These are phyloP conservation scores for Chenopodium formosanum DNA, from an alignment of 148 eudicot species.

Conservation along the genomic window DNA sequence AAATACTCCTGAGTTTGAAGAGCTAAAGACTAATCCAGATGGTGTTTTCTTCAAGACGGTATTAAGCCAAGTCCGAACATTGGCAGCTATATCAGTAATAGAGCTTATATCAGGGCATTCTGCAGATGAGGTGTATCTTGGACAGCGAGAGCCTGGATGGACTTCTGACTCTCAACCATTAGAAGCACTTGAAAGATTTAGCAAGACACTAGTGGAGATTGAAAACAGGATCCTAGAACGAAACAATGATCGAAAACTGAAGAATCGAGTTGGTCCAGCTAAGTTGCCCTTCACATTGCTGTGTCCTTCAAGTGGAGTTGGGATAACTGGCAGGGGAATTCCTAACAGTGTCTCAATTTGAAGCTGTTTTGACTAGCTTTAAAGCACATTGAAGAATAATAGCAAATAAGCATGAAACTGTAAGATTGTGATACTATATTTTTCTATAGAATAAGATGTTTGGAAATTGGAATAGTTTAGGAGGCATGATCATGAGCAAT, in stretches of 20 bases:
- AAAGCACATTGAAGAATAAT: not conserved
- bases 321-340: conserved; percentile 86
- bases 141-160: conserved; percentile 72
- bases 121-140: conserved; percentile 73
- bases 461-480: not conserved
- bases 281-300: conserved; percentile 76
- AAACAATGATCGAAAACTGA: conserved; percentile 50
- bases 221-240: conserved; percentile 44
- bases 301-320: conserved; percentile 54
- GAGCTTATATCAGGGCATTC: conserved; percentile 84
- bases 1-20: conserved; percentile 57
- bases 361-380: conserved; percentile 2
- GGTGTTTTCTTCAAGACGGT: conserved; percentile 57
- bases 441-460: not conserved
- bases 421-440: not conserved
- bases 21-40: conserved; percentile 52
- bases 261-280: conserved; percentile 67
- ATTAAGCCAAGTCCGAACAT: conserved; percentile 54
- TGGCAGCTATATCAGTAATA: conserved; percentile 71
- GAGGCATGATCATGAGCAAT: not conserved
- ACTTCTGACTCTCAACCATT: conserved; percentile 50
- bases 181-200: conserved; percentile 56
- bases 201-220: conserved; percentile 40
- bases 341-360: conserved; percentile 81
- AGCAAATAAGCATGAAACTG: conserved; percentile 12